A percentile compares a stretch with the other conserved stretches of the same genome.
phyloP scores from a whole-genome alignment of 2,329 filamentous ascomycete genomes.

The Conoideocrella luteorostrata region DNA sequence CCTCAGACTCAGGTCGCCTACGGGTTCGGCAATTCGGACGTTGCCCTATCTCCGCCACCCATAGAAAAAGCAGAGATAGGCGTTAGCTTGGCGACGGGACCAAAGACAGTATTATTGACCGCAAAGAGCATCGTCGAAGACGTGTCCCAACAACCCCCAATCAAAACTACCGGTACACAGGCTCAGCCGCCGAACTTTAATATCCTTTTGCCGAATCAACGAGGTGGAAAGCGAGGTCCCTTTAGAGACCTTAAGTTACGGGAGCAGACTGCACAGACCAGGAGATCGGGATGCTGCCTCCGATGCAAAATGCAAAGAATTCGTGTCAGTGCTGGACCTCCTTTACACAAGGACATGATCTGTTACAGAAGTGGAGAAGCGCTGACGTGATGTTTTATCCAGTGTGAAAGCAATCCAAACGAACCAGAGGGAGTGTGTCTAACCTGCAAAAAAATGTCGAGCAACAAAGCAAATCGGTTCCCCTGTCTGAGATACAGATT shows the following conservation, averaged over 20 bases:
- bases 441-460: constrained; percentile 46
- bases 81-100: neutral
- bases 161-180: constrained; percentile 1
- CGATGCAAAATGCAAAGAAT: constrained; percentile 57
- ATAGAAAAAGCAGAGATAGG: neutral
- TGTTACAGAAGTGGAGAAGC: no score
- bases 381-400: neutral
- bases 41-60: neutral
- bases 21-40: neutral
- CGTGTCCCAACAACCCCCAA: constrained; percentile 1
- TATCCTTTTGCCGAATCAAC: constrained; percentile 22
- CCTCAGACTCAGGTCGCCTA: neutral
- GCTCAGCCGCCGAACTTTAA: constrained; percentile 21
- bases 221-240: constrained; percentile 39
- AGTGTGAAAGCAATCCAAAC: constrained; percentile 48
- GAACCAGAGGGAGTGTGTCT: constrained; percentile 43
- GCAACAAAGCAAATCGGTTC: constrained; percentile 45
- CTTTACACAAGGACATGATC: no score
- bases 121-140: neutral
- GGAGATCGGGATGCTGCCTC: constrained; percentile 53
- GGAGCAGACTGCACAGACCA: constrained; percentile 49
- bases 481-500: constrained; percentile 57
- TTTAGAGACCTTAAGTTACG: constrained; percentile 47
- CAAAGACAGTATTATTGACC: constrained; percentile 2
- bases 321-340: constrained; percentile 49